Conservation (phyloP, 768 basidiomycete genomes). For the Leccinellum rugosiceps region DNA sequence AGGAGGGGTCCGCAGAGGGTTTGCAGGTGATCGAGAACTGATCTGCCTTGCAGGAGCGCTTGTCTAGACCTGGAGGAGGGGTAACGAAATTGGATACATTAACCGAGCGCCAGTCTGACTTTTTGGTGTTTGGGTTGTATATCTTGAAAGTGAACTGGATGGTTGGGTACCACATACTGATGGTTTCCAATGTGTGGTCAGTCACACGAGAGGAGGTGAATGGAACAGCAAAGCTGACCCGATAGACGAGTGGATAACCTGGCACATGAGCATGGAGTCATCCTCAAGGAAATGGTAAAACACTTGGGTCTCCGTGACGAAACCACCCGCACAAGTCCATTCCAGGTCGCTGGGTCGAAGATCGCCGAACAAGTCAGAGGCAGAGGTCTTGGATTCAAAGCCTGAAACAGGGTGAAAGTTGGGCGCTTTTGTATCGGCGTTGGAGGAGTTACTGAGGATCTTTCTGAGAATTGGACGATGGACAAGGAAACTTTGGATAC, state of each 20-base stretch:
- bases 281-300: constrained; percentile 84
- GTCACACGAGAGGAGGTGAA: constrained; percentile 3
- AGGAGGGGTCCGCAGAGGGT: constrained; percentile 49
- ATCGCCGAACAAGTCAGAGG: constrained; percentile 67
- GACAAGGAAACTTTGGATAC: constrained; percentile 28
- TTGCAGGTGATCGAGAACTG: constrained; percentile 76
- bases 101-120: constrained; percentile 80
- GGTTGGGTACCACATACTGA: constrained; percentile 88
- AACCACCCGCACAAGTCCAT: constrained; percentile 81
- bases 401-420: constrained; percentile 81
- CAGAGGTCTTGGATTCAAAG: constrained; percentile 42
- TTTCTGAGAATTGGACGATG: constrained; percentile 10
- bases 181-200: constrained; percentile 7
- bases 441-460: constrained; percentile 46
- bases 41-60: constrained; percentile 82
- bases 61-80: constrained; percentile 75
- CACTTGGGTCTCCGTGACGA: constrained; percentile 85
- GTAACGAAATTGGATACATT: constrained; percentile 79
- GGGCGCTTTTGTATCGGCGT: constrained; percentile 62
- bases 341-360: constrained; percentile 73
- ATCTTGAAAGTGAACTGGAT: constrained; percentile 93
- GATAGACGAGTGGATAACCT: constrained; percentile 84
- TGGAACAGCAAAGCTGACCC: constrained; percentile 56
- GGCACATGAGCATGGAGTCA: constrained; percentile 75
- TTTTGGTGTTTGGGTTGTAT: constrained; percentile 72